These are phyloP conservation scores for Penicillium verhagenii DNA, from an alignment of 495 filamentous ascomycete species.

Conservation along the genomic window DNA sequence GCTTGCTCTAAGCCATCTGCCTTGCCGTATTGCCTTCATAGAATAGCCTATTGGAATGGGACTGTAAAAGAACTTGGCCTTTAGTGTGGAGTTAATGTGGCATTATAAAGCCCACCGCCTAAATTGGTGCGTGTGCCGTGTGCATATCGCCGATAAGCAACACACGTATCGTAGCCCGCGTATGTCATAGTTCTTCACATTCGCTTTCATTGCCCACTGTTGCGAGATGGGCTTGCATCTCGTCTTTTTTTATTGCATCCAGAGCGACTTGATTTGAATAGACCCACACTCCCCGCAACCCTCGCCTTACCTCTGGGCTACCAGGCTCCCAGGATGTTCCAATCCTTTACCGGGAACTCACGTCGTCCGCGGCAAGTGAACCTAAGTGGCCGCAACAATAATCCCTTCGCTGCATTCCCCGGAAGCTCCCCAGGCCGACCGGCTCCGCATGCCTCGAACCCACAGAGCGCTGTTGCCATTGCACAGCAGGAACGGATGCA, in stretches of 20 bases:
- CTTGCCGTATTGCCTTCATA: not conserved
- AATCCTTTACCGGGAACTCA: constrained; percentile 83
- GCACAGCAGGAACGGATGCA: constrained; percentile 80
- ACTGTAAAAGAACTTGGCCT: not conserved
- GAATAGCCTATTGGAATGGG: not conserved
- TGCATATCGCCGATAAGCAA: constrained; percentile 21
- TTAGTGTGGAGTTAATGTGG: constrained; percentile 13
- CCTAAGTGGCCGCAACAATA: constrained; percentile 78
- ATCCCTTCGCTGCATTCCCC: constrained; percentile 65
- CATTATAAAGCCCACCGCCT: not conserved
- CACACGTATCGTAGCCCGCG: constrained; percentile 20
- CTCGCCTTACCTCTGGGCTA: constrained; percentile 5
- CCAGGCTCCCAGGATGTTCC: constrained; percentile 64
- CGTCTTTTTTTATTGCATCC: constrained; percentile 15
- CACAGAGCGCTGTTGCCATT: constrained; percentile 74
- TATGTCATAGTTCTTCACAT: constrained; percentile 34
- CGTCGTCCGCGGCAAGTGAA: constrained; percentile 88
- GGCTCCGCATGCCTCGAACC: constrained; percentile 50
- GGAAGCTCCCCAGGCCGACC: constrained; percentile 29
- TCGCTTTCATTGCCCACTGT: constrained; percentile 6
- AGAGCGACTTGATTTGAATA: constrained; percentile 12
- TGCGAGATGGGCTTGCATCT: constrained; percentile 30
- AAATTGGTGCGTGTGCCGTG: constrained; percentile 18
- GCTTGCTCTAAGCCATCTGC: not conserved
- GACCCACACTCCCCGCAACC: not conserved